Percentiles rank a stretch among this genome's conserved stretches.
Conservation (phyloP, 164 flowering plant genomes). For the Saururus chinensis region DNA sequence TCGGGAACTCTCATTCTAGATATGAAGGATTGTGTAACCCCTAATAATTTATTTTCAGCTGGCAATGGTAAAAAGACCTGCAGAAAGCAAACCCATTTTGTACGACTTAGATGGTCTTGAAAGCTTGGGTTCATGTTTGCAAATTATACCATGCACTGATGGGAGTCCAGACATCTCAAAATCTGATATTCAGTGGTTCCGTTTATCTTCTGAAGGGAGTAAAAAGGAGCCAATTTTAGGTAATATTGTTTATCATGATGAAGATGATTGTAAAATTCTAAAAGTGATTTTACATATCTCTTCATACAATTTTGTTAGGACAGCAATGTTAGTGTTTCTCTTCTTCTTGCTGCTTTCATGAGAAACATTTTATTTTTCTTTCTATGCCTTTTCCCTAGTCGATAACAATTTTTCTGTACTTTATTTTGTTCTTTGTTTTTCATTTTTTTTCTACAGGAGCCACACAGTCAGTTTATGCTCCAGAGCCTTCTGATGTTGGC, state of each 20-base stretch:
- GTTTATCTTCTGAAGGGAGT: slow-evolving; percentile 53
- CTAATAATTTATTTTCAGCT: too few relatives aligned
- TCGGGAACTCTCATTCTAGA: too few relatives aligned
- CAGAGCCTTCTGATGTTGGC: slow-evolving; percentile 96
- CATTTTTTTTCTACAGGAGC: slow-evolving; percentile 47
- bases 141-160: slow-evolving; percentile 45
- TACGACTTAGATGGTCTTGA: slow-evolving; percentile 73
- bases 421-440: too few relatives aligned
- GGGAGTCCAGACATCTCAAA: slow-evolving; percentile 49
- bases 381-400: too few relatives aligned
- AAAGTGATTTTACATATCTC: too few relatives aligned
- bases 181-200: slow-evolving; percentile 84
- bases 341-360: too few relatives aligned
- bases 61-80: slow-evolving; percentile 49
- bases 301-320: too few relatives aligned
- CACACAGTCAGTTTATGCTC: slow-evolving; percentile 79
- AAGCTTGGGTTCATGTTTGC: slow-evolving; percentile 68
- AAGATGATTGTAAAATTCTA: too few relatives aligned
- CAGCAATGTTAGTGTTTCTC: too few relatives aligned
- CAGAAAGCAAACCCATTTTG: slow-evolving; percentile 25
- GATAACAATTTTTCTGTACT: too few relatives aligned
- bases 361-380: too few relatives aligned
- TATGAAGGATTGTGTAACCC: too few relatives aligned
- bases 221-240: slow-evolving; percentile 80
- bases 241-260: slow-evolving; percentile 6